A percentile compares a stretch with the other conserved stretches of the same genome.
phyloP scores from a whole-genome alignment of 257 asterid genomes.

The Solanum sitiens region DNA sequence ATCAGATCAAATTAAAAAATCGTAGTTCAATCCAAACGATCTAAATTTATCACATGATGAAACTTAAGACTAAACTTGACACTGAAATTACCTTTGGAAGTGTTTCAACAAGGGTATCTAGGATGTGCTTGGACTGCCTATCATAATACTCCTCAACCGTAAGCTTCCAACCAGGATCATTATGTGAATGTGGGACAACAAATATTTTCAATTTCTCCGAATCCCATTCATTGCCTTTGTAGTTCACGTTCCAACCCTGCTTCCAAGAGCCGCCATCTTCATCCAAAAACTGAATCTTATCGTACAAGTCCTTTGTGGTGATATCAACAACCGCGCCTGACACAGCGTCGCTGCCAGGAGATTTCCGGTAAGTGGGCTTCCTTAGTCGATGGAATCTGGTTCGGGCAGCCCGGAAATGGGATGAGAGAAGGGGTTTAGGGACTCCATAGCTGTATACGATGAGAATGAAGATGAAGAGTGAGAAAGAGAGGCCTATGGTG shows the following conservation, averaged over 20 bases:
- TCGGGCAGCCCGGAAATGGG: slow-evolving; percentile 36
- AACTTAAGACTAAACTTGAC: background rate
- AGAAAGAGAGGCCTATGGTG: slow-evolving; percentile 63
- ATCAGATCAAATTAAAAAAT: background rate
- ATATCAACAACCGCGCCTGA: slow-evolving; percentile 67
- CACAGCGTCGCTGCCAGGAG: slow-evolving; percentile 34
- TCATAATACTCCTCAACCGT: slow-evolving; percentile 94
- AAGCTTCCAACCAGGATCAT: slow-evolving; percentile 97
- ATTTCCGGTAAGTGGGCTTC: slow-evolving; percentile 40
- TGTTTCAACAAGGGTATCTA: background rate
- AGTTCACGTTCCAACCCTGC: slow-evolving; percentile 92
- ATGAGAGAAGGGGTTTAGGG: slow-evolving; percentile 42
- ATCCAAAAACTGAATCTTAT: slow-evolving; percentile 80
- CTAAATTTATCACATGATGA: background rate
- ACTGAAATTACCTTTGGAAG: background rate
- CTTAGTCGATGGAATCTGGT: slow-evolving; percentile 36
- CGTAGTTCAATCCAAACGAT: background rate
- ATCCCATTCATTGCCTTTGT: slow-evolving; percentile 87
- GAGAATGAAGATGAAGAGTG: slow-evolving; percentile 49
- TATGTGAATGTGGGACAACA: slow-evolving; percentile 97
- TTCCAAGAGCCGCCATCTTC: slow-evolving; percentile 98
- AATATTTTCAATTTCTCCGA: slow-evolving; percentile 83
- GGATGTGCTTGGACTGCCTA: slow-evolving; percentile 76
- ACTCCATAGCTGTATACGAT: slow-evolving; percentile 55
- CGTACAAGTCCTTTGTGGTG: slow-evolving; percentile 76